These are phyloP conservation scores for Cladorrhinum sp. DNA, from an alignment of 2,329 filamentous ascomycete genomes.

Conservation along the genomic window DNA sequence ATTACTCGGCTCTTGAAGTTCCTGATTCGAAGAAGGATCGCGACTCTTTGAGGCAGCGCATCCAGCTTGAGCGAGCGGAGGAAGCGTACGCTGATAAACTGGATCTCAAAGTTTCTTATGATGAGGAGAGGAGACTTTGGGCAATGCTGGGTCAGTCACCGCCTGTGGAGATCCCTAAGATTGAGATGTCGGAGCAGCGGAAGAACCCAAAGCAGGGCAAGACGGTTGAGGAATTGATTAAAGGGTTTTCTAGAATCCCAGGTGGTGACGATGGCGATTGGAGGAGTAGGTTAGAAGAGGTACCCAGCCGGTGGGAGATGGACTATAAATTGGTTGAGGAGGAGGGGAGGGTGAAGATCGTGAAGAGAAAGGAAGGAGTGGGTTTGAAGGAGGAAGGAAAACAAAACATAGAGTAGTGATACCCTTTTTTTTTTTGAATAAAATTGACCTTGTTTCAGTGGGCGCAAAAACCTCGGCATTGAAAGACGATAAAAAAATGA, in stretches of 20 bases:
- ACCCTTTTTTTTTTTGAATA: background rate
- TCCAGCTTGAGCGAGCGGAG: conserved; percentile 41
- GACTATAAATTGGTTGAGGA: conserved; percentile 12
- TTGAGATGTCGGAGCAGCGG: conserved; percentile 29
- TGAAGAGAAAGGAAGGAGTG: background rate
- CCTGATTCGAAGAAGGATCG: conserved; percentile 37
- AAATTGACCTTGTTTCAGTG: no score
- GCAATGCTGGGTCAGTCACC: conserved; percentile 40
- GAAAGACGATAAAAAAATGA: no score
- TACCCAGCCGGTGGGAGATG: conserved; percentile 43
- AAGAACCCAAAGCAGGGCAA: conserved; percentile 27
- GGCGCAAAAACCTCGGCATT: no score
- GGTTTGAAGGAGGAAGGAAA: background rate
- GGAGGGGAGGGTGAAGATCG: conserved; percentile 1
- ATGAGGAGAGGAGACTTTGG: conserved; percentile 48
- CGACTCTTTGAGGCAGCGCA: conserved; percentile 36
- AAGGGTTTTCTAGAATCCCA: conserved; percentile 32
- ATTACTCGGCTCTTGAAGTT: conserved; percentile 40
- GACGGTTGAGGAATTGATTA: conserved; percentile 29
- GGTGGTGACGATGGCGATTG: conserved; percentile 35
- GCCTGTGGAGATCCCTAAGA: conserved; percentile 32
- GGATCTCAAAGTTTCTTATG: conserved; percentile 40
- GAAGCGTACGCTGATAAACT: conserved; percentile 44
- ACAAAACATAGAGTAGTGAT: no score
- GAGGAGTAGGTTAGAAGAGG: conserved; percentile 37